phyloP scores from a whole-genome alignment of 1,139 yeast species.

The Arxiozyma telluris region DNA sequence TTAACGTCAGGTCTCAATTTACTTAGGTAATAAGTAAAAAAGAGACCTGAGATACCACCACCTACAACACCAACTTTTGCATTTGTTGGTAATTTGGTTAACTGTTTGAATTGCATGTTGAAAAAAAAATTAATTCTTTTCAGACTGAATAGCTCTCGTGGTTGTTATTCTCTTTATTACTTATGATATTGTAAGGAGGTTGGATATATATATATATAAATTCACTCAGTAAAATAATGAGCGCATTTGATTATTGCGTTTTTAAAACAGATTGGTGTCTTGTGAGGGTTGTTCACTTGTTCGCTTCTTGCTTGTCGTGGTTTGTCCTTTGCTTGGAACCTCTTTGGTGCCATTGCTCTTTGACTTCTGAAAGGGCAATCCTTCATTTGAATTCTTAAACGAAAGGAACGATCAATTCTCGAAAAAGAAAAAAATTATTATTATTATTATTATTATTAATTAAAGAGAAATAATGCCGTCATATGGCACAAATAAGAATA shows the following conservation, averaged over 20 bases:
- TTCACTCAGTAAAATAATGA: background rate
- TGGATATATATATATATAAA: too few relatives aligned
- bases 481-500: background rate
- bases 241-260: background rate
- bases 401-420: background rate
- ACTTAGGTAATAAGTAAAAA: constrained; percentile 65
- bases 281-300: background rate
- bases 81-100: constrained; percentile 23
- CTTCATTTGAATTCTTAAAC: background rate
- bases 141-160: background rate
- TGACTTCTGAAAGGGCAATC: background rate
- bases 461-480: too few relatives aligned
- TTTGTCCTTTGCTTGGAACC: too few relatives aligned
- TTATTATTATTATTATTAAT: too few relatives aligned
- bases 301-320: too few relatives aligned
- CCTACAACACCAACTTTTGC: constrained; percentile 65
- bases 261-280: too few relatives aligned
- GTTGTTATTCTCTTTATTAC: too few relatives aligned
- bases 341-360: background rate
- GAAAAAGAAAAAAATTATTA: too few relatives aligned
- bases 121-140: background rate
- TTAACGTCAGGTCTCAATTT: constrained; percentile 62
- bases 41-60: constrained; percentile 79
- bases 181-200: background rate
- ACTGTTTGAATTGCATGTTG: constrained; percentile 2